These are phyloP conservation scores for Penicillium bialowiezense DNA, from an alignment of 495 filamentous ascomycete species.

Conservation along the genomic window DNA sequence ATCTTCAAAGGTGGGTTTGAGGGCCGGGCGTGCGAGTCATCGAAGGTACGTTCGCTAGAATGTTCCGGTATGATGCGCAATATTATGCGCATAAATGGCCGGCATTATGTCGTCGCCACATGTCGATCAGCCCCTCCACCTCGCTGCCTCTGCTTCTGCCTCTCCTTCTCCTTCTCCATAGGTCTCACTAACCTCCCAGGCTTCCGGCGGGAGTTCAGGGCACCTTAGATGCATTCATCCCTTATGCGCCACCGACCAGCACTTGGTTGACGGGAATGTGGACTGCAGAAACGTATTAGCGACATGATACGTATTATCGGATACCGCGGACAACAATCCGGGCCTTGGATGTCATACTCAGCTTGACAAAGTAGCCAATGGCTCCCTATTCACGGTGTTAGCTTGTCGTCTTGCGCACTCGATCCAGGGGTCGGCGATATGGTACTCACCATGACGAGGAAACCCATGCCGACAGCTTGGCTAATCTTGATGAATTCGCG, in stretches of 20 bases:
- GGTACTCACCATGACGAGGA: constrained; percentile 72
- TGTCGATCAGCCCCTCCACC: no score
- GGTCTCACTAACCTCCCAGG: background rate
- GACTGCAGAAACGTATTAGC: constrained; percentile 38
- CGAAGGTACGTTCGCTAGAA: no score
- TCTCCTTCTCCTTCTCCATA: background rate
- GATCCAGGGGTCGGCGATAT: background rate
- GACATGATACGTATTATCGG: background rate
- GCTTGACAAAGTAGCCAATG: constrained; percentile 91
- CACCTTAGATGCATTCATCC: background rate
- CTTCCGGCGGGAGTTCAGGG: background rate
- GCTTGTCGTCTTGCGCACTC: background rate
- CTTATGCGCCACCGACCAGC: constrained; percentile 67
- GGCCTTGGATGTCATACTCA: constrained; percentile 56
- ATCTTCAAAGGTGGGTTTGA: no score
- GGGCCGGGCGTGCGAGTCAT: no score
- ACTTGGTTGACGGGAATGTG: constrained; percentile 86
- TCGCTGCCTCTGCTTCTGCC: no score
- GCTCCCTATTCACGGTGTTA: constrained; percentile 30
- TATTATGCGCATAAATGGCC: no score
- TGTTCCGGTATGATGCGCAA: no score
- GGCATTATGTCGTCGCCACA: no score
- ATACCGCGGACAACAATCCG: constrained; percentile 1
- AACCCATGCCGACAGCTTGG: constrained; percentile 91
- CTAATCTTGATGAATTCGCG: constrained; percentile 92